phyloP scores from a whole-genome alignment of 139 green algal species.

The Pleodorina starrii region DNA sequence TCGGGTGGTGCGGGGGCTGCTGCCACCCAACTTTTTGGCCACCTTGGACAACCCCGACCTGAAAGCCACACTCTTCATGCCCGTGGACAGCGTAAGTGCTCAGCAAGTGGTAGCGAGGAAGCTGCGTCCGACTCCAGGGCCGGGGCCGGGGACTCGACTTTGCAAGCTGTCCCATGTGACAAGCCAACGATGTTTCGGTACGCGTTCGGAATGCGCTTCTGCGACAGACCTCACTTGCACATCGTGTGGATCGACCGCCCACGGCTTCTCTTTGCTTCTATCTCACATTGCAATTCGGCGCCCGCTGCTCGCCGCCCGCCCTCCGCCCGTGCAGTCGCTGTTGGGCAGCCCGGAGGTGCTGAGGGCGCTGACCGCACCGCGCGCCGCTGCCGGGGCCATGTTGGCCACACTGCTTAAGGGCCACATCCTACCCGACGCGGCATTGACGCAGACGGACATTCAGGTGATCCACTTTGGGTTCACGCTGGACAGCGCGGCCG shows the following conservation, averaged over 20 bases:
- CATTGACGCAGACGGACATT: not conserved
- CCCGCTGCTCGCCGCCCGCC: not conserved
- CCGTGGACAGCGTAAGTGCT: not conserved
- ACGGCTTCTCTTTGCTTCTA: no score
- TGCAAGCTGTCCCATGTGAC: no score
- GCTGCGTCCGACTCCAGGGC: no score
- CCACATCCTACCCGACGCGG: not conserved
- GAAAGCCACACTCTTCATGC: conserved; percentile 18
- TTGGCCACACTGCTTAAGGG: not conserved
- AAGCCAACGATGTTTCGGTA: no score
- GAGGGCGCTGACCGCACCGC: not conserved
- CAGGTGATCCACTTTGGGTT: not conserved
- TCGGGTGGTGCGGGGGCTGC: not conserved
- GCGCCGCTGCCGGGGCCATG: not conserved
- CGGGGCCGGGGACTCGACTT: no score
- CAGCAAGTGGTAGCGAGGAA: no score
- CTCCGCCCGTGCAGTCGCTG: not conserved
- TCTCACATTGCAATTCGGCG: no score
- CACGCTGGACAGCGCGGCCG: not conserved
- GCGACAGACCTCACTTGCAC: no score
- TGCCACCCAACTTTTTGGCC: not conserved
- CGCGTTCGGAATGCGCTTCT: no score
- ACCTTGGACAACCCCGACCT: not conserved
- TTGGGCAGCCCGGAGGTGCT: not conserved
- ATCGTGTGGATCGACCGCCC: no score